Percentiles rank a stretch among this genome's conserved stretches.
Conservation (phyloP, 495 filamentous ascomycete species). For the Cladorrhinum samala region DNA sequence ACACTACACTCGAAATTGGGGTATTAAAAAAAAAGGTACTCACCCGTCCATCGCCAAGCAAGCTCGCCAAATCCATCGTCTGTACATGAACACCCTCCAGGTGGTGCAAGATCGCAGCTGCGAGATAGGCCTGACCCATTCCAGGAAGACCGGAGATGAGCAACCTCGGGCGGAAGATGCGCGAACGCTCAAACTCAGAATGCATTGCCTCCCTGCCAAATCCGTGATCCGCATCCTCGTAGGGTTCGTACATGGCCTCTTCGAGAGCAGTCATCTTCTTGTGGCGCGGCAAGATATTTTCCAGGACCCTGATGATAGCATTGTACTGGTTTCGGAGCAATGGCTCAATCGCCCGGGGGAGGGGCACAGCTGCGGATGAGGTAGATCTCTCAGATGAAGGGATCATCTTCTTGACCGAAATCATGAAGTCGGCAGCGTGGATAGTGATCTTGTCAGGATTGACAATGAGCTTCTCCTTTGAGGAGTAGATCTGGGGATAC, state of each 20-base stretch:
- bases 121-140: constrained; percentile 93
- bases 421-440: constrained; percentile 89
- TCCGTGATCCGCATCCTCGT: constrained; percentile 63
- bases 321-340: constrained; percentile 67
- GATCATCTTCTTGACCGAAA: constrained; percentile 90
- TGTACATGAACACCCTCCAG: constrained; percentile 93
- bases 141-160: constrained; percentile 71
- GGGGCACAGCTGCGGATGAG: constrained; percentile 68
- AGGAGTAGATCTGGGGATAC: constrained; percentile 93
- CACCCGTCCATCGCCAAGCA: constrained; percentile 56
- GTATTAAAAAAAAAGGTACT: too few species aligned
- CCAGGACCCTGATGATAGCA: constrained; percentile 58
- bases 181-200: constrained; percentile 82
- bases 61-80: constrained; percentile 82
- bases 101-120: constrained; percentile 77
- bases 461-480: constrained; percentile 82
- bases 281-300: constrained; percentile 71
- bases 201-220: constrained; percentile 81
- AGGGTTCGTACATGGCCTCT: constrained; percentile 90
- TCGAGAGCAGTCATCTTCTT: constrained; percentile 84
- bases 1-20: too few species aligned
- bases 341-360: constrained; percentile 74
- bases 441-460: constrained; percentile 77
- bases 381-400: constrained; percentile 88
- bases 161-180: constrained; percentile 82